Evolutionary conservation across 306 rosid genomes (phyloP).

Genomic region (Dryas drummondii): DNA sequence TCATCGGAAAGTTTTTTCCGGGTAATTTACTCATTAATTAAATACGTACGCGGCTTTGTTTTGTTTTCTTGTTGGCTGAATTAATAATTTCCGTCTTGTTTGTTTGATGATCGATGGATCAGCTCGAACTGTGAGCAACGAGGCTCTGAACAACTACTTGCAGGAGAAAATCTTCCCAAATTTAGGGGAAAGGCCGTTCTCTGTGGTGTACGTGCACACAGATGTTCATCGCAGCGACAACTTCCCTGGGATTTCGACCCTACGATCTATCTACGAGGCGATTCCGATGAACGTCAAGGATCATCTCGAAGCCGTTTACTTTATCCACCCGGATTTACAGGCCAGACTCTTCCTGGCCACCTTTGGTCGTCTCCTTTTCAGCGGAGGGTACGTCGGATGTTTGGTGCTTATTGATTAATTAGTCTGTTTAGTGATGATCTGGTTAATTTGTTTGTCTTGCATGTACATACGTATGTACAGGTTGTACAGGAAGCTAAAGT

Average conservation of each 20-base stretch:
- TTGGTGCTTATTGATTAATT: too few species aligned
- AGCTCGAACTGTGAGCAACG: conserved; percentile 32
- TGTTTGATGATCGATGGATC: not conserved
- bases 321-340: conserved; percentile 38
- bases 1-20: conserved; percentile 40
- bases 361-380: conserved; percentile 35
- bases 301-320: conserved; percentile 30
- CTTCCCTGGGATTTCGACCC: conserved; percentile 33
- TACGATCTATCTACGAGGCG: conserved; percentile 32
- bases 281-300: conserved; percentile 27
- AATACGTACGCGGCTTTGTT: not conserved
- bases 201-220: conserved; percentile 39
- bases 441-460: too few species aligned
- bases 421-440: too few species aligned
- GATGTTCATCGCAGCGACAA: conserved; percentile 29
- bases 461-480: conserved; percentile 11
- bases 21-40: not conserved
- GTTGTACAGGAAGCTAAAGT: conserved; percentile 33
- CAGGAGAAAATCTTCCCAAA: conserved; percentile 22
- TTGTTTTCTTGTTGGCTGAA: not conserved
- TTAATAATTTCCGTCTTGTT: not conserved
- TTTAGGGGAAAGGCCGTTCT: conserved; percentile 31
- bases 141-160: conserved; percentile 35
- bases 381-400: conserved; percentile 23
- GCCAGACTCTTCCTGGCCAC: conserved; percentile 43